Evolutionary conservation across 2,329 filamentous ascomycete species (phyloP).

Genomic region (Talaromyces amestolkiae): DNA sequence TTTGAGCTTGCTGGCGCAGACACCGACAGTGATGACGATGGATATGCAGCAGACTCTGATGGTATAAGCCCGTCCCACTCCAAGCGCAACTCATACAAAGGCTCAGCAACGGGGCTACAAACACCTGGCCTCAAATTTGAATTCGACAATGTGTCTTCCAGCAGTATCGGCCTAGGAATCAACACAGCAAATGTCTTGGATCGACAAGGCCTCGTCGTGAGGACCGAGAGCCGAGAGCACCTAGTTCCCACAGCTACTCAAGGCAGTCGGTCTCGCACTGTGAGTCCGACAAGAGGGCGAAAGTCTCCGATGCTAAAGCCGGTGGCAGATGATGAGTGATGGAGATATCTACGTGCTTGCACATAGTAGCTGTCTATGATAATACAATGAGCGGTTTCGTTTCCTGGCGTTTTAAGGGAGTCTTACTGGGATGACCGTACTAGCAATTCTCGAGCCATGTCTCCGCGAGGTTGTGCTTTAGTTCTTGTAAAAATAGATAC

Average conservation of each 20-base stretch:
- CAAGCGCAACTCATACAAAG: conserved; percentile 34
- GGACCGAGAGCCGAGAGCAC: conserved; percentile 83
- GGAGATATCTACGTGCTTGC: conserved; percentile 22
- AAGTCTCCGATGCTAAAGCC: conserved; percentile 39
- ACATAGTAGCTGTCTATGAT: not conserved
- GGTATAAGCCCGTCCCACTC: conserved; percentile 59
- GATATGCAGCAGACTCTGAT: conserved; percentile 53
- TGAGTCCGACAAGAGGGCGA: conserved; percentile 48
- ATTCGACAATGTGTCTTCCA: conserved; percentile 41
- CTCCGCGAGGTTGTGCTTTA: conserved; percentile 5
- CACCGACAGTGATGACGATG: conserved; percentile 51
- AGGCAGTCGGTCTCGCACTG: conserved; percentile 43
- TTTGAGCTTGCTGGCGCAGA: conserved; percentile 74
- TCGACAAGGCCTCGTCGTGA: conserved; percentile 69
- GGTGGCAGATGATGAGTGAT: conserved; percentile 30
- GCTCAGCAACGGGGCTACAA: conserved; percentile 23
- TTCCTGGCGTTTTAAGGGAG: not conserved
- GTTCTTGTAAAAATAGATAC: conserved; percentile 6
- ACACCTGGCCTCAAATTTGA: conserved; percentile 38
- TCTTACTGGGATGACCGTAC: not conserved
- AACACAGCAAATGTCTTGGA: conserved; percentile 48
- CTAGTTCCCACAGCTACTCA: conserved; percentile 57
- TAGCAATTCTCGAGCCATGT: not conserved
- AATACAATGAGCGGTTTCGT: not conserved
- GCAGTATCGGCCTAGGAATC: conserved; percentile 38